A percentile compares a stretch with the other conserved stretches of the same genome.
Evolutionary conservation across 106 monocot species (phyloP).

Genomic region (Dendrobium chrysotoxum): DNA sequence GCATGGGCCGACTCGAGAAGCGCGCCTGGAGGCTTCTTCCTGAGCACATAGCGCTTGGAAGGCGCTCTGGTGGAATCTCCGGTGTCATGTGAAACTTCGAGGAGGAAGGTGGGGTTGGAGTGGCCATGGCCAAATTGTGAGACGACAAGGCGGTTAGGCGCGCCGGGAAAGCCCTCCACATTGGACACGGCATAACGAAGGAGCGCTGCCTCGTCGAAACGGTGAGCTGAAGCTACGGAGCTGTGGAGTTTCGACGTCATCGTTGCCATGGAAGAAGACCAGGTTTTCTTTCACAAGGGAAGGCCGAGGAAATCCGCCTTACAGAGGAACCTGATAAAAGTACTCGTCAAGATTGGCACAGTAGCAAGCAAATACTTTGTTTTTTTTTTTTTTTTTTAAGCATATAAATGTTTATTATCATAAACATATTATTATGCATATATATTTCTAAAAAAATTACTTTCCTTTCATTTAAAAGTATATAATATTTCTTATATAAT

Average conservation of each 20-base stretch:
- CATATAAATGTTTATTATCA: too few relatives aligned
- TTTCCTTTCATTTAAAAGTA: too few relatives aligned
- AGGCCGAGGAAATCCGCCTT: too few relatives aligned
- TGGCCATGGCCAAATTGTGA: constrained; percentile 93
- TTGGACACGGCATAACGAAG: constrained; percentile 44
- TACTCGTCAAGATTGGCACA: too few relatives aligned
- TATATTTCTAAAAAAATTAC: too few relatives aligned
- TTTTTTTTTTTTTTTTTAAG: too few relatives aligned
- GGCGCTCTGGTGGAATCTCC: constrained; percentile 2
- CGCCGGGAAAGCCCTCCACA: constrained; percentile 70
- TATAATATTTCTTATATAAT: too few relatives aligned
- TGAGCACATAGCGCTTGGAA: constrained; percentile 65
- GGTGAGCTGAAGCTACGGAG: constrained; percentile 39
- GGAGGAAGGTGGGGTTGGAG: constrained; percentile 93
- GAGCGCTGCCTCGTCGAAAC: constrained; percentile 66
- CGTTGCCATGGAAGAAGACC: constrained; percentile 35
- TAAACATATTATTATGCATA: too few relatives aligned
- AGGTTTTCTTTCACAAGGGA: too few relatives aligned
- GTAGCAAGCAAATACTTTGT: too few relatives aligned
- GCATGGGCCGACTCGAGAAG: constrained; percentile 89
- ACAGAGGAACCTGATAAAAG: too few relatives aligned
- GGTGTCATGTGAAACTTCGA: constrained; percentile 32
- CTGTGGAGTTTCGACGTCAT: constrained; percentile 60
- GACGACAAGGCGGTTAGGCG: constrained; percentile 31
- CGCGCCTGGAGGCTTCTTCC: constrained; percentile 87